Base-by-base conservation (phyloP, 2,329 filamentous ascomycete species). In the Fusarium chaquense region DNA sequence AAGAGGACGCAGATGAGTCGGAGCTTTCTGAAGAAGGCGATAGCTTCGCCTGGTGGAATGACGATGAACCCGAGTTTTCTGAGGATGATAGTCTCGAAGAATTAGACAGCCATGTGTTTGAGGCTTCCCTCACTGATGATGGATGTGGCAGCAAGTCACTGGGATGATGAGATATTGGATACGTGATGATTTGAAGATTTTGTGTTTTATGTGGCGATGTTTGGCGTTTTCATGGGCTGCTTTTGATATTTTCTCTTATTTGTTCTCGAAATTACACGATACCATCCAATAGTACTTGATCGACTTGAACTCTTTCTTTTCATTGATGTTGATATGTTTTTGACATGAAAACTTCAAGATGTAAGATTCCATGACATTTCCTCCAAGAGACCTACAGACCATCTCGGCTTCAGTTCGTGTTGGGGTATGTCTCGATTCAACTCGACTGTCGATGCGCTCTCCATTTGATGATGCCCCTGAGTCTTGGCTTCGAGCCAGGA, bases 401-500 rank as follows among this genome's bases (percentile, higher is more conserved):
- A 77, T 2, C 41, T 49, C 5, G 50, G 50, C 3, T 7, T 59
- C 11, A 22, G 26, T 20, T 18, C 46, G 20, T 16, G 33, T 6
- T 50, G 35, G n/a, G 7, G 32, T 11, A 26, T 9, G 11, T 45
- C 44, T 45, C 32, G 49, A 13, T 22, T 55, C 59, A 12, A 3
- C 20, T 47, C 28, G 15, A 32, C 30, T 6, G 22, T 6, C 16
- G 40, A 28, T 8, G 15, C 13, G 28, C 61, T 59, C 16, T 70
- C 61, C 22, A 62, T 33, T 20, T 32, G 45, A 26, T 32, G 45
- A 26, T 24, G 56, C 9, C 69, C 67, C 22, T 72, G 52, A 5
- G 76, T 38, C 40, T 73, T 73, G 5, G 73, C 63, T 43, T 77
- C 73, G 55, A 75, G 78, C 77, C 79, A 80, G 11, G 58, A 66